These are phyloP conservation scores for Starmerella davenportii DNA, from an alignment of 805 yeast genomes.

Conservation along the genomic window DNA sequence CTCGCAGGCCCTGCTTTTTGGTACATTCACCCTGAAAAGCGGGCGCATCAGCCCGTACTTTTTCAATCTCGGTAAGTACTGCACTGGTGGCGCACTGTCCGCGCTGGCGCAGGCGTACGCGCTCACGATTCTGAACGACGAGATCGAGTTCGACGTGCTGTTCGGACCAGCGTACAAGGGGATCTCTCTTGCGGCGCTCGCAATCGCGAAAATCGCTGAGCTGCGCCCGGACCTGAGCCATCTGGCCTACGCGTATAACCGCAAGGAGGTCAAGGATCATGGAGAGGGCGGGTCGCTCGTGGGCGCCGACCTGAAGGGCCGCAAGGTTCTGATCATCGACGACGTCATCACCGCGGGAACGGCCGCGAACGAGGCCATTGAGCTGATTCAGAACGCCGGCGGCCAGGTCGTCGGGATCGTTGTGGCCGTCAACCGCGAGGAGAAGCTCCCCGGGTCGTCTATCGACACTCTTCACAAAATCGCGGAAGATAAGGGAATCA, in stretches of 20 bases:
- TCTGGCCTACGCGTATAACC: slow-evolving; percentile 80
- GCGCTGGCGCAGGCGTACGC: slow-evolving; percentile 80
- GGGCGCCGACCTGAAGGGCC: slow-evolving; percentile 56
- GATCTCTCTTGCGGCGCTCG: slow-evolving; percentile 82
- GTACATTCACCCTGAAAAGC: slow-evolving; percentile 73
- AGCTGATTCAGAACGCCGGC: slow-evolving; percentile 46
- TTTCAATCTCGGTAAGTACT: slow-evolving; percentile 82
- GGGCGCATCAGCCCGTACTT: slow-evolving; percentile 94
- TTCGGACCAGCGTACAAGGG: slow-evolving; percentile 99
- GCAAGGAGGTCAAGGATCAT: slow-evolving; percentile 78
- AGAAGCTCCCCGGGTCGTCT: slow-evolving; percentile 48
- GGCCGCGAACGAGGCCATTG: slow-evolving; percentile 86
- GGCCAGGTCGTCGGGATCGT: slow-evolving; percentile 71
- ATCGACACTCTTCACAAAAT: slow-evolving; percentile 72
- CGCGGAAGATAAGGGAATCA: slow-evolving; percentile 51
- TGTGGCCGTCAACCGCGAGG: slow-evolving; percentile 91
- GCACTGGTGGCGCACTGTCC: slow-evolving; percentile 61
- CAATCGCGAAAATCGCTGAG: slow-evolving; percentile 83
- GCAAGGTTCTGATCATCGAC: slow-evolving; percentile 71
- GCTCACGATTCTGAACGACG: slow-evolving; percentile 62
- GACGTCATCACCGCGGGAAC: slow-evolving; percentile 99
- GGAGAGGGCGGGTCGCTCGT: slow-evolving; percentile 96
- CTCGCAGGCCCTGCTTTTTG: slow-evolving; percentile 69
- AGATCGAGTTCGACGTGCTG: slow-evolving; percentile 68
- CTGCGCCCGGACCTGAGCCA: slow-evolving; percentile 48